Percentiles rank a stretch among this genome's conserved stretches.
Evolutionary conservation across 805 yeast species (phyloP).

Genomic region (Danielia oregonensis): DNA sequence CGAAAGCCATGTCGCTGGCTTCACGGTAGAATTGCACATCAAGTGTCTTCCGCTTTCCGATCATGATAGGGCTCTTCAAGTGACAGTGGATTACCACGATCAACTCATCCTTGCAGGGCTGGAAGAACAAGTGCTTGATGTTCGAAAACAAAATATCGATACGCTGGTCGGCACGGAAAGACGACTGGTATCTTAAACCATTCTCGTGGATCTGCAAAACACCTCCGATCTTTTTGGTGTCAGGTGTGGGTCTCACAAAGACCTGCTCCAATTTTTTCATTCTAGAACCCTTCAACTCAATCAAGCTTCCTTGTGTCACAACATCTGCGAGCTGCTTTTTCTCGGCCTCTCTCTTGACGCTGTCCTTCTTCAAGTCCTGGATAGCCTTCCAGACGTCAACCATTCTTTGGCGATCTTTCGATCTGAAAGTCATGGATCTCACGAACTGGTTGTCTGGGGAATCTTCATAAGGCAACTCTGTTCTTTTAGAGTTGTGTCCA

Average conservation of each 20-base stretch:
- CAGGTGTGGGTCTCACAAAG: conserved; percentile 92
- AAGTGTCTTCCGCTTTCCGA: conserved; percentile 92
- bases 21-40: conserved; percentile 96
- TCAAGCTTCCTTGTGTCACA: conserved; percentile 82
- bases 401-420: conserved; percentile 89
- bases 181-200: conserved; percentile 91
- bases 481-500: conserved; percentile 62
- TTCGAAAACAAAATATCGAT: conserved; percentile 87
- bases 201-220: conserved; percentile 88
- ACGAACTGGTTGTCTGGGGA: conserved; percentile 81
- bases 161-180: conserved; percentile 77
- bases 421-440: conserved; percentile 81
- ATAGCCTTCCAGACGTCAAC: conserved; percentile 84
- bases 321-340: conserved; percentile 91
- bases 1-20: conserved; percentile 93
- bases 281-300: conserved; percentile 79
- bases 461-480: conserved; percentile 89
- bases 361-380: conserved; percentile 86
- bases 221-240: conserved; percentile 93
- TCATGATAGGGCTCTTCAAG: conserved; percentile 86
- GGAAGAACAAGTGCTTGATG: conserved; percentile 90
- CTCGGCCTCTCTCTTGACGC: conserved; percentile 86
- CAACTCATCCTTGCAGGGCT: conserved; percentile 92
- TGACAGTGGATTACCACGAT: conserved; percentile 91
- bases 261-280: conserved; percentile 85